Evolutionary conservation across 352 stramenopile genomes (phyloP), one percentile per base, ranked within the genome.

Genomic region (Phytophthora colocasiae): DNA sequence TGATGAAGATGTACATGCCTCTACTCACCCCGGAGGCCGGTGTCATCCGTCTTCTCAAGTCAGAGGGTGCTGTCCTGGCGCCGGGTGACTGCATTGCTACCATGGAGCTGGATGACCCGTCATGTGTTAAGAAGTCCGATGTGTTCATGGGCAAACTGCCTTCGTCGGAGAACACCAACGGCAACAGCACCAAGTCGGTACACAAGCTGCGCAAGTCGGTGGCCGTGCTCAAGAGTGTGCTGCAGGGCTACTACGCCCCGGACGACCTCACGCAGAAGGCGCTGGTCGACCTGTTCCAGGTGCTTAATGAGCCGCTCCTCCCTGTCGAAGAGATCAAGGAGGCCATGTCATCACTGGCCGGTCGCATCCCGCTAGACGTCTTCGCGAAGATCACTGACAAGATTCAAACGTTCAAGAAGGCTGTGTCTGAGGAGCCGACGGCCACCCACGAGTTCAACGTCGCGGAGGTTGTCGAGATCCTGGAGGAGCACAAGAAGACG

Each of bases 1-100:
- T 99, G n/a, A 99, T 99, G 98, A 99, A 99, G 87, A 99, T 99
- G 98, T 99, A 99, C 86, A 99, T 99, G 97, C 98, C 97, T 22
- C 85, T 99, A 39, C 92, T 98, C 60, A 98, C 98, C 0, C 96
- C 96, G 24, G 98, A 99, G 79, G 85, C 84, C 36, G 98, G 98
- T 83, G 78, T 98, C 5, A 97, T 99, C 52, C 90, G 89, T 10
- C 96, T 99, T 75, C 82, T 96, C 34, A 96, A 97, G 75, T 98
- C 98, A 2, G 97, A 99, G 76, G 98, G 98, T 32, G 95, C 96
- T 6, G 88, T 98, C 51, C 68, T 99, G 1, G 86, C 95, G 8
- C 86, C 97, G 26, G 98, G 98, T 52, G 97, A 99, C 80, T 89
- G 98, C 57, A 92, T 99, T 53, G 97, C 96, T 29, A 99, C 89